Evolutionary conservation across 306 rosid species (phyloP), one percentile per base, ranked within the genome.

Genomic region (Fragaria vesca): DNA sequence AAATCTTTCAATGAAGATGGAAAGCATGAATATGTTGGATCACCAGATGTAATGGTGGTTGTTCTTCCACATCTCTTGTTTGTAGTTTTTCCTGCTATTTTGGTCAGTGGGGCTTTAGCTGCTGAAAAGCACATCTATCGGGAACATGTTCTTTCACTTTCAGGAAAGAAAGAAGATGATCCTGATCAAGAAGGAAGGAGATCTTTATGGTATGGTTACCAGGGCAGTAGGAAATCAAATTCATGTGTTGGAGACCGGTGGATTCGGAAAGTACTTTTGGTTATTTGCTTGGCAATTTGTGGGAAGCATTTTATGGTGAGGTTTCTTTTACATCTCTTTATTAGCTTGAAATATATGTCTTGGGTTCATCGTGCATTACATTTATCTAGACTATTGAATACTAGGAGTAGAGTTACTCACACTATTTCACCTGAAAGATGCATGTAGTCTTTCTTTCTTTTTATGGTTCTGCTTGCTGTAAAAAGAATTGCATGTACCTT

Each of bases 221-320:
- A 63, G 69, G 70, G 82, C 21, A 73, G 74, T 51, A 73, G 67
- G 61, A 61, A 73, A 78, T 79, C 81, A 54, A 78, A 71, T 28
- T 60, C 71, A 46, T 83, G 52, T 78, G 69, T 82, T 63, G 82
- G 89, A 76, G 75, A 81, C 74, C 85, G 96, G 73, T 73, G 86
- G 92, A 82, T 91, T 68, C 86, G 94, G 46, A 88, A 75, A 82
- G 73, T 87, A 84, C 84, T 92, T 17, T 80, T 72, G 75, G 82
- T 90, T 80, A 21, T 82, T 51, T 87, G 97, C 91, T 75, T 91
- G 81, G 90, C 87, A 71, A 81, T 89, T 72, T 89, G 88, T 85
- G 82, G 85, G 96, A 92, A 78, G 89, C 98, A 95, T 89, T 88
- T 91, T 80, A 76, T 76, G 97, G 98, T 95, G 84, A 87, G 87